Conservation (phyloP, 2,329 filamentous ascomycete species). For the Emericellopsis atlantica region DNA sequence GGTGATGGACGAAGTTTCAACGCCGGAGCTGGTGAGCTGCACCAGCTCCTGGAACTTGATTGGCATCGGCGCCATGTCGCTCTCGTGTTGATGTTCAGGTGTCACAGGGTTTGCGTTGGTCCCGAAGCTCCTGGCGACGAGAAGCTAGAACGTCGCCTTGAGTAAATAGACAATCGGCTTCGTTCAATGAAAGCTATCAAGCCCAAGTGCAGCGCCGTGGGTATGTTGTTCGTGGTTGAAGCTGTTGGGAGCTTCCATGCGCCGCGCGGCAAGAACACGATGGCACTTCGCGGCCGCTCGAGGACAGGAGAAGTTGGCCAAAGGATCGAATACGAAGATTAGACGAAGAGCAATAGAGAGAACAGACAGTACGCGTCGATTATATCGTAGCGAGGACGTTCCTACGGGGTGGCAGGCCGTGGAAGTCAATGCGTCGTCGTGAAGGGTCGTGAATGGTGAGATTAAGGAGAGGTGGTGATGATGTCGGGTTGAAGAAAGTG, state of each 20-base stretch:
- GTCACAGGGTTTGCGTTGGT: too few species aligned
- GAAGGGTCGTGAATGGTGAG: too few species aligned
- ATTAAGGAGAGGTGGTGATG: too few species aligned
- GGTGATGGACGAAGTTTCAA: conserved; percentile 46
- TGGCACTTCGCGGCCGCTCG: background rate
- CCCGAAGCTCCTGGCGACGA: conserved; percentile 10
- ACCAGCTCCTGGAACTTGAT: conserved; percentile 91
- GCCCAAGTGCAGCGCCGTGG: background rate
- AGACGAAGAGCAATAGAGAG: background rate
- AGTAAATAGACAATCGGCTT: background rate
- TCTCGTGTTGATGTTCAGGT: conserved; percentile 7
- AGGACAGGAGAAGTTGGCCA: conserved; percentile 1
- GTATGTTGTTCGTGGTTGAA: conserved; percentile 8
- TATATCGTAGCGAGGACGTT: too few species aligned
- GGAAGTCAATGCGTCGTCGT: too few species aligned
- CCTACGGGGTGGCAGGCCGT: too few species aligned
- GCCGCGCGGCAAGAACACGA: conserved; percentile 15
- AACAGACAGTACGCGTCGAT: too few species aligned
- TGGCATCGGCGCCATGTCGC: conserved; percentile 57
- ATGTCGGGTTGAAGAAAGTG: background rate
- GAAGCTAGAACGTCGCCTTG: conserved; percentile 1
- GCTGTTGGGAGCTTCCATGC: conserved; percentile 22
- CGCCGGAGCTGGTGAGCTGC: conserved; percentile 42
- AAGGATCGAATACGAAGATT: conserved; percentile 3
- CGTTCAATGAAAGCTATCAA: background rate